Percentiles rank a stretch among this genome's conserved stretches.
phyloP scores from a whole-genome alignment of 768 basidiomycete species.

The Lactifluus volemus region DNA sequence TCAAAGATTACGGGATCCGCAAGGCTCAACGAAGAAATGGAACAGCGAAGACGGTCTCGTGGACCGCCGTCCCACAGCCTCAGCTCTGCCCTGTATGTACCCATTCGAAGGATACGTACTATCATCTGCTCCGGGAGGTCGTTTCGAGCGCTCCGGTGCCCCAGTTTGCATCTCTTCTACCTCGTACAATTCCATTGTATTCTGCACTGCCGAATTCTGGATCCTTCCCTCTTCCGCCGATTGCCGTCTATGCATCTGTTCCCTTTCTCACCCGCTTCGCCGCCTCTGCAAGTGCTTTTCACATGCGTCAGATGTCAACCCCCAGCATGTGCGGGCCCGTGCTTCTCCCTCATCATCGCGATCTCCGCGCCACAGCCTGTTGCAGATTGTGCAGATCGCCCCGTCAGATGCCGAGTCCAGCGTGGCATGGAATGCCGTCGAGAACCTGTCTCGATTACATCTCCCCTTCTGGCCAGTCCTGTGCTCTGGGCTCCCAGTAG shows the following conservation, averaged over 20 bases:
- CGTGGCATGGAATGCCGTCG: slow-evolving; percentile 1
- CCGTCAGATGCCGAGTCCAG: background rate
- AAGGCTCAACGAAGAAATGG: background rate
- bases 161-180: background rate
- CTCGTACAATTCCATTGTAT: slow-evolving; percentile 9
- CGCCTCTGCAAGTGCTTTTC: background rate
- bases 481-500: background rate
- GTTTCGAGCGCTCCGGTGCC: slow-evolving; percentile 6
- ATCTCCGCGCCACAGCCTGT: slow-evolving; percentile 1
- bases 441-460: background rate
- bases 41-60: slow-evolving; percentile 1
- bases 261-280: background rate
- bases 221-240: background rate
- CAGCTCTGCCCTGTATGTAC: background rate
- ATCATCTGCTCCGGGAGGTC: slow-evolving; percentile 1
- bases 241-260: background rate
- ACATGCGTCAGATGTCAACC: slow-evolving; percentile 5
- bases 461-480: background rate
- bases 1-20: slow-evolving; percentile 5
- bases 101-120: background rate
- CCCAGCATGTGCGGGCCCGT: slow-evolving; percentile 10
- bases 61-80: background rate
- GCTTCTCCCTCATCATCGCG: slow-evolving; percentile 12
- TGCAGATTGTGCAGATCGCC: slow-evolving; percentile 16
- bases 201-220: background rate